Conservation (phyloP, 1,284 basidiomycete species). For the Cerrena zonata region DNA sequence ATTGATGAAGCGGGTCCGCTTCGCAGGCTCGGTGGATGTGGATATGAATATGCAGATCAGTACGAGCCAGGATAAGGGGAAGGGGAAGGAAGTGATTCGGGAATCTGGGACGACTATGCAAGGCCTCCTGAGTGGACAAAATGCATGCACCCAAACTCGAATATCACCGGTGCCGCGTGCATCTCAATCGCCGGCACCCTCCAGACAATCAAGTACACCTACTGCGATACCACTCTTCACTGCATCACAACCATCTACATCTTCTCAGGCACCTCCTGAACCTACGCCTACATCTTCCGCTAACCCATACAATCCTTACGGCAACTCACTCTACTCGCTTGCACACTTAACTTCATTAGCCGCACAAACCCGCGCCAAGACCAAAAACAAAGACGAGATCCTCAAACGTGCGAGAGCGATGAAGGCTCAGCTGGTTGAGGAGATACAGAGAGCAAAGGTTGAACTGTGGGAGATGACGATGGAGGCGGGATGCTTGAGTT, state of each 20-base stretch:
- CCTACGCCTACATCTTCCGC: background rate
- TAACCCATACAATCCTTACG: background rate
- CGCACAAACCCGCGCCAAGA: background rate
- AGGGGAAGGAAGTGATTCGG: background rate
- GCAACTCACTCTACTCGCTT: background rate
- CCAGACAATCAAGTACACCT: background rate
- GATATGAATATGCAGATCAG: slow-evolving; percentile 11
- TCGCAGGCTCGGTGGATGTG: background rate
- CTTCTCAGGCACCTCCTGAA: background rate
- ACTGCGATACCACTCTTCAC: background rate
- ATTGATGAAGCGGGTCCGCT: slow-evolving; percentile 10
- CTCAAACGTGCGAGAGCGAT: slow-evolving; percentile 48
- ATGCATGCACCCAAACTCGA: too few relatives aligned
- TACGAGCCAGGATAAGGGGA: background rate
- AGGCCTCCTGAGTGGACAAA: background rate
- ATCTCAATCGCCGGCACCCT: background rate
- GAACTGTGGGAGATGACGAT: slow-evolving; percentile 71
- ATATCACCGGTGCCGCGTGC: background rate
- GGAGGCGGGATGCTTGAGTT: slow-evolving; percentile 61
- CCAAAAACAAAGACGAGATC: slow-evolving; percentile 30
- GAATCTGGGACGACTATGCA: background rate
- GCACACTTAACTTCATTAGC: background rate
- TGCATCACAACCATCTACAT: background rate
- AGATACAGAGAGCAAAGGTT: slow-evolving; percentile 54
- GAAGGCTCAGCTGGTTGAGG: slow-evolving; percentile 44